A percentile compares a stretch with the other conserved stretches of the same genome.
These are phyloP conservation scores for Incumbomyces lentus DNA, from an alignment of 2,329 filamentous ascomycete species.

Conservation along the genomic window DNA sequence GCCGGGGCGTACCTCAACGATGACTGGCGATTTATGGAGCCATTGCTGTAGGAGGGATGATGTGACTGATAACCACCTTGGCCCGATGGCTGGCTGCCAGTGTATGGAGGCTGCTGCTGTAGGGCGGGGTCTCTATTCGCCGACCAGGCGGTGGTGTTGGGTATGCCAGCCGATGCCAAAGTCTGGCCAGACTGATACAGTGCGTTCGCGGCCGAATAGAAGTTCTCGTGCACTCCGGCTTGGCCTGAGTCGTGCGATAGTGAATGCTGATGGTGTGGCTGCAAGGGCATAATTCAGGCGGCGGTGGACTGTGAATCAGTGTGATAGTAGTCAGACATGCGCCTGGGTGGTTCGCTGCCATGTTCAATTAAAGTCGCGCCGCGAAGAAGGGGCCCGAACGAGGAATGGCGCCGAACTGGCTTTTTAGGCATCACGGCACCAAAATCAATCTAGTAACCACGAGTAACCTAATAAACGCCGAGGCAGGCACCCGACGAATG, in stretches of 20 bases:
- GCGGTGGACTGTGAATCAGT: neutral
- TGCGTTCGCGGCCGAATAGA: slow-evolving; percentile 23
- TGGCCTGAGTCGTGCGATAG: slow-evolving; percentile 13
- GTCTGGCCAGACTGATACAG: slow-evolving; percentile 38
- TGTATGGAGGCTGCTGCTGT: slow-evolving; percentile 26
- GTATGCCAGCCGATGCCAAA: slow-evolving; percentile 38
- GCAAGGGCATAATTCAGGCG: slow-evolving; percentile 17
- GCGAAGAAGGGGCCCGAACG: neutral
- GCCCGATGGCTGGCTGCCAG: neutral
- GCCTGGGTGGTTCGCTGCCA: neutral
- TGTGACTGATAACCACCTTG: slow-evolving; percentile 4
- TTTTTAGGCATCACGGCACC: slow-evolving; percentile 3
- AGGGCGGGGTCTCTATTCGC: neutral
- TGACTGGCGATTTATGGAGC: slow-evolving; percentile 3
- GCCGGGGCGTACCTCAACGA: slow-evolving; percentile 7
- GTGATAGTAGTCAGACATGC: slow-evolving; percentile 7
- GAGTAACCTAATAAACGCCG: too few species aligned
- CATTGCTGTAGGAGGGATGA: slow-evolving; percentile 5
- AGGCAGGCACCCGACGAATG: too few species aligned
- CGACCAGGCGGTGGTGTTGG: slow-evolving; percentile 26
- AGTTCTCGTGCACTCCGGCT: slow-evolving; percentile 14
- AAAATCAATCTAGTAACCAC: neutral
- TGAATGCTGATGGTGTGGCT: slow-evolving; percentile 17
- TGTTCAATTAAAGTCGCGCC: neutral
- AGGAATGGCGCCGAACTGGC: neutral